Percentiles rank a stretch among this genome's conserved stretches.
These are phyloP conservation scores for Pyrenophora teres DNA, from an alignment of 2,329 filamentous ascomycete species.

Conservation along the genomic window DNA sequence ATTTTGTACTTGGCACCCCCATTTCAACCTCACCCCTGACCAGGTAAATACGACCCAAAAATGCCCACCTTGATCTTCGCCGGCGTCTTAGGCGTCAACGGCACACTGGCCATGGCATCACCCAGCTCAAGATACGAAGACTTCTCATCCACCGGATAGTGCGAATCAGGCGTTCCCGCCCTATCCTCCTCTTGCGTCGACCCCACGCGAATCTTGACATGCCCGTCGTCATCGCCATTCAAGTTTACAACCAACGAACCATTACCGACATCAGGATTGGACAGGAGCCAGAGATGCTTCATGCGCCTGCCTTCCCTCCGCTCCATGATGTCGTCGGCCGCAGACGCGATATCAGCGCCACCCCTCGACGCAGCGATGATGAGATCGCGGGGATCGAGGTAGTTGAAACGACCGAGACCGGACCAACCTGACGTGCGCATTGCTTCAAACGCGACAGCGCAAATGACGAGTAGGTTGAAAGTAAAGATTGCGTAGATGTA, in stretches of 20 bases:
- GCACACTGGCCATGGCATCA: not conserved
- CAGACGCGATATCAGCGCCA: slow-evolving; percentile 23
- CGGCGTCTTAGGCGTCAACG: slow-evolving; percentile 2
- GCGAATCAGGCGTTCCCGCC: not conserved
- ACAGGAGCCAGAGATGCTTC: slow-evolving; percentile 30
- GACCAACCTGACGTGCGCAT: slow-evolving; percentile 32
- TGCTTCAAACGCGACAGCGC: slow-evolving; percentile 30
- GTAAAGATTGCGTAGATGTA: slow-evolving; percentile 39
- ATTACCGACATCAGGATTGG: slow-evolving; percentile 33
- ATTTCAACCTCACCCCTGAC: too few species aligned
- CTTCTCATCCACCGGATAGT: slow-evolving; percentile 1
- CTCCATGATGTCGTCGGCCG: slow-evolving; percentile 24
- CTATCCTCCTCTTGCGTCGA: not conserved
- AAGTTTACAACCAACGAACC: slow-evolving; percentile 27
- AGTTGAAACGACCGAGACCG: slow-evolving; percentile 32
- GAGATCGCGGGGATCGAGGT: slow-evolving; percentile 37
- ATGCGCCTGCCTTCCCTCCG: slow-evolving; percentile 14
- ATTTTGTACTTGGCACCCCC: too few species aligned
- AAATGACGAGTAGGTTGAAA: slow-evolving; percentile 32
- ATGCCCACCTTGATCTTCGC: slow-evolving; percentile 9
- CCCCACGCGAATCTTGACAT: slow-evolving; percentile 26
- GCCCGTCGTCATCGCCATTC: slow-evolving; percentile 24
- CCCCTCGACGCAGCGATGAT: slow-evolving; percentile 34
- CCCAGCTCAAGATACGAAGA: slow-evolving; percentile 2
- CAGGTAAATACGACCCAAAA: slow-evolving; percentile 1